Percentiles rank a stretch among this genome's conserved stretches.
These are phyloP conservation scores for Sugiyamaella sp. DNA, from an alignment of 1,139 yeast genomes.

Conservation along the genomic window DNA sequence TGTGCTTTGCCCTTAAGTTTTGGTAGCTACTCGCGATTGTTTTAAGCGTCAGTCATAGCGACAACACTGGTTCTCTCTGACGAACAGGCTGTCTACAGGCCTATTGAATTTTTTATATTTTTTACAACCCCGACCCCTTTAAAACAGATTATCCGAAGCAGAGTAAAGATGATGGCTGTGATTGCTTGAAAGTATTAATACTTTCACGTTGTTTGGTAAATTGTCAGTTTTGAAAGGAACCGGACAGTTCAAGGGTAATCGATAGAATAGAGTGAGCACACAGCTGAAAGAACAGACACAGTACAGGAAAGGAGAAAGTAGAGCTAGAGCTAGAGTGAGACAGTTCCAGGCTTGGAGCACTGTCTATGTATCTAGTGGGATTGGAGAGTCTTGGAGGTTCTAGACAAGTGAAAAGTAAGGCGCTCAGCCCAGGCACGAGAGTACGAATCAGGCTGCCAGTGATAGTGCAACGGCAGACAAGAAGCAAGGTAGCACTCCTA, in stretches of 20 bases:
- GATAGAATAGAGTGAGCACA: background rate
- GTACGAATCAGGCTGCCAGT: too few species aligned
- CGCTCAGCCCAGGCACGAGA: too few species aligned
- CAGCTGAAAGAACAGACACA: conserved; percentile 4
- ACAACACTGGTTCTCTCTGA: too few species aligned
- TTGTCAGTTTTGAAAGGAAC: conserved; percentile 13
- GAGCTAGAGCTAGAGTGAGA: background rate
- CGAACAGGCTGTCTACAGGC: too few species aligned
- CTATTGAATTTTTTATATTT: conserved; percentile 2
- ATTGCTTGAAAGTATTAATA: conserved; percentile 19
- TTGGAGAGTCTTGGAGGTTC: too few species aligned
- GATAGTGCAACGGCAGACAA: too few species aligned
- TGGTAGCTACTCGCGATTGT: too few species aligned
- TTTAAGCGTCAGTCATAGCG: too few species aligned
- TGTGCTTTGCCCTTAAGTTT: too few species aligned
- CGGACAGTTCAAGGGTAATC: background rate
- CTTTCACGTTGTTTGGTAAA: conserved; percentile 16
- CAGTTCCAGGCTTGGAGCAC: background rate
- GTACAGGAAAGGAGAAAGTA: background rate
- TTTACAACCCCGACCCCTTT: background rate
- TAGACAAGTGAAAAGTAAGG: too few species aligned
- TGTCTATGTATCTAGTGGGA: too few species aligned
- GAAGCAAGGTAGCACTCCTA: too few species aligned
- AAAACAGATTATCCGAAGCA: background rate
- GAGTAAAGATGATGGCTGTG: conserved; percentile 18